phyloP scores from a whole-genome alignment of 2,329 filamentous ascomycete genomes.

The Nigrospora sphaerica region DNA sequence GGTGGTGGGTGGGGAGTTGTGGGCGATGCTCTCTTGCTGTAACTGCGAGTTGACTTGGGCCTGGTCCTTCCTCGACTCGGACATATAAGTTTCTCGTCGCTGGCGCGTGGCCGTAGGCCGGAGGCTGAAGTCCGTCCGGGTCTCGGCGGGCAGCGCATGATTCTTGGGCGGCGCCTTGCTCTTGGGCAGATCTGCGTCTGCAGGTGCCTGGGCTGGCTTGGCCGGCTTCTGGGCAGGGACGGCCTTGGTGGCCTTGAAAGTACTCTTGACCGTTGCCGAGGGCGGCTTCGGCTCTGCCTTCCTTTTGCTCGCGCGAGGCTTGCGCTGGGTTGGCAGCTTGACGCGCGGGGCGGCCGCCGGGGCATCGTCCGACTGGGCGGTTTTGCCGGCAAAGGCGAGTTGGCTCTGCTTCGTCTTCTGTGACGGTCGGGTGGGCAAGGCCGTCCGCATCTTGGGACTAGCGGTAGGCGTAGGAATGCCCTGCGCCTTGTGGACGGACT shows the following conservation, averaged over 20 bases:
- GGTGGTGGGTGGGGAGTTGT: constrained; percentile 12
- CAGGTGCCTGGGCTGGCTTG: constrained; percentile 15
- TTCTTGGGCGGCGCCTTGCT: too few relatives aligned
- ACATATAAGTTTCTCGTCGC: background rate
- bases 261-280: constrained; percentile 18
- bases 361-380: constrained; percentile 10
- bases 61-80: constrained; percentile 2
- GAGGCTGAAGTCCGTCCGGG: constrained; percentile 2
- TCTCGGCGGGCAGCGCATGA: background rate
- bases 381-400: constrained; percentile 32
- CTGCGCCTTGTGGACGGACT: constrained; percentile 33
- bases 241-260: constrained; percentile 20
- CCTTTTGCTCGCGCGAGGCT: constrained; percentile 29
- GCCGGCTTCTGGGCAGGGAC: constrained; percentile 11
- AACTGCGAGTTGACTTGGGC: constrained; percentile 7
- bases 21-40: constrained; percentile 4
- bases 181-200: background rate
- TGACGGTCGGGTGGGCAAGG: constrained; percentile 30
- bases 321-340: constrained; percentile 23
- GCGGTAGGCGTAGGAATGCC: constrained; percentile 52
- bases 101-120: constrained; percentile 1
- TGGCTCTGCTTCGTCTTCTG: constrained; percentile 40
- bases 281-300: constrained; percentile 34
- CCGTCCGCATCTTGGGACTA: constrained; percentile 42
- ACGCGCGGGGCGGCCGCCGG: constrained; percentile 21